A percentile compares a stretch with the other conserved stretches of the same genome.
phyloP scores from a whole-genome alignment of 1,139 yeast genomes.

The Geotrichum bryndzae region DNA sequence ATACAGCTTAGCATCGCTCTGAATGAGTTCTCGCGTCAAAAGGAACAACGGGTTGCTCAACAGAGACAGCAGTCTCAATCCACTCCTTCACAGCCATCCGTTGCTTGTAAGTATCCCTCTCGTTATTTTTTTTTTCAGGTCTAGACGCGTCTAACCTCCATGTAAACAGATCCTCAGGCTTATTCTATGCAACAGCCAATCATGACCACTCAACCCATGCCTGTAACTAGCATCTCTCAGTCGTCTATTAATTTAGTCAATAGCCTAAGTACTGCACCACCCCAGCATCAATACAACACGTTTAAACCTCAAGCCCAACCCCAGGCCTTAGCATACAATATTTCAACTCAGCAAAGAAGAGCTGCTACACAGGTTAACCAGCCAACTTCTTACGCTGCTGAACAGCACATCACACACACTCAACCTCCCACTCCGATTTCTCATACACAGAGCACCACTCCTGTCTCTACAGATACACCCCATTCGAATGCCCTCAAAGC shows the following conservation, averaged over 20 bases:
- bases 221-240: neutral
- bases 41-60: constrained; percentile 41
- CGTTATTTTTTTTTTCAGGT: neutral
- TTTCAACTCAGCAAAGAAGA: neutral
- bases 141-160: neutral
- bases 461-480: neutral
- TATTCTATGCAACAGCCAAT: neutral
- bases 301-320: neutral
- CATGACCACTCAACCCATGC: neutral
- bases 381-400: neutral
- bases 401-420: neutral
- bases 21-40: constrained; percentile 30
- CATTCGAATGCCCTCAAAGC: neutral
- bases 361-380: neutral
- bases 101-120: neutral
- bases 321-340: neutral
- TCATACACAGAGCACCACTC: neutral
- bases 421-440: neutral
- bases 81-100: constrained; percentile 20
- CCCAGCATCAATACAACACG: neutral
- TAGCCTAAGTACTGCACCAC: neutral
- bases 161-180: neutral
- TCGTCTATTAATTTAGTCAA: neutral
- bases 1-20: constrained; percentile 30
- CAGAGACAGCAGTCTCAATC: constrained; percentile 40